Base-by-base conservation (phyloP, 2,329 filamentous ascomycete genomes). In the Arthrobotrys conoides region DNA sequence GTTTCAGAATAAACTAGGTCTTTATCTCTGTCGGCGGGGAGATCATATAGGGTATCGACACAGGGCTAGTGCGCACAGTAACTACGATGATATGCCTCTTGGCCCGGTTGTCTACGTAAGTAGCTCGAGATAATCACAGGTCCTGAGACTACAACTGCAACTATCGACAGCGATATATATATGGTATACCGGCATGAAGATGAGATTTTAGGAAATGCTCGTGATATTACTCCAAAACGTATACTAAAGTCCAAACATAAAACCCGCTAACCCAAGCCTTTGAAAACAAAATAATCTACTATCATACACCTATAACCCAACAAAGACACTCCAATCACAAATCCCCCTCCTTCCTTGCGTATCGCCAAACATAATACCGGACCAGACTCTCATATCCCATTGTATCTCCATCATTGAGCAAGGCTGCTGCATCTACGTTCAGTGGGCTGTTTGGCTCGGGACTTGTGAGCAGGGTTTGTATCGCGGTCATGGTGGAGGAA, bases 371-470 rank as follows among this genome's bases (percentile, higher is more conserved):
- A 22, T 79, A 94, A 82, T 90, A 91, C 84, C 91, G 88, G 51
- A 94, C 91, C 83, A 96, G 85, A 78, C 88, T 87, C 82, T 91
- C 87, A 16, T 92, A 91, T 0, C 89, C 93, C 14, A 93, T 83
- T 22, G 85, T 84, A 84, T 95, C 93, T 3, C 91, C 92, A 36
- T 87, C 87, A 80, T 91, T 86, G 80, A 93, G 83, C 82, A 96
- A 85, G 81, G 90, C 90, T 69, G 92, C 93, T 36, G 93, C 87
- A 84, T 96, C 93, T 27, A 96, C 88, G 84, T 94, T 94, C 79
- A 96, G 86, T 81, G 93, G 93, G 81, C 88, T 91, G 82, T 95
- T 92, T 57, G 90, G 88, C 83, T 91, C 92, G 0, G 92, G 91
- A 80, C 87, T 89, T 27, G 85, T 87, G 73, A 93, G 86, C 82